Evolutionary conservation across 176 grass and related monocot genomes (phyloP), one percentile per base, ranked within the genome.

Genomic region (Avena insularis): DNA sequence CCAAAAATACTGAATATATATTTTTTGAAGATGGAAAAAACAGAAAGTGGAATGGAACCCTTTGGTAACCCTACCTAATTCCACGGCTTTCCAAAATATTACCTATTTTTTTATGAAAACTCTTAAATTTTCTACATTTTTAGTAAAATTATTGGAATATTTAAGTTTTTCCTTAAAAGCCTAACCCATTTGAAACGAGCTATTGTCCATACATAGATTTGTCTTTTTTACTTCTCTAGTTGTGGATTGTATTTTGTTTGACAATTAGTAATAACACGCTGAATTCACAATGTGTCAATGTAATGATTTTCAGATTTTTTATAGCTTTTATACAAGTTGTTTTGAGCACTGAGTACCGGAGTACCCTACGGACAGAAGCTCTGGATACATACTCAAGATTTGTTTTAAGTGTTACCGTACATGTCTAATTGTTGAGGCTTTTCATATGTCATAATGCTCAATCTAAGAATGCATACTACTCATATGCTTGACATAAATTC

Each of bases 401-500:
- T 71, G 40, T 71, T 71, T 0, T 20, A 70, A 70, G 36, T 20
- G 36, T 71, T 71, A 71, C 67, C 17, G 33, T 36, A 36, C 29
- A 7, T 40, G 35, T 70, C 35, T 70, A 70, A 17, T 40, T 38
- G 31, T 67, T 67, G 64, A 61, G n/a, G 27, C 23, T 66, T 66
- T 12, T 15, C 63, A 66, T 66, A 66, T 66, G 63, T 33, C 27
- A 66, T 66, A 66, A 23, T 33, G 63, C 27, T 31, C 64, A 67
- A 67, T 67, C 16, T 35, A 14, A 70, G 29, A 40, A 70, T 20
- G 8, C 66, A 70, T 70, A 40, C 3, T 69, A 40, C 66, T 70
- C 66, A 38, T 70, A 70, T 40, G 33, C 33, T 70, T 38, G 35
- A 70, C 66, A 70, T 9, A 70, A 70, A 70, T 38, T 70, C 15